Evolutionary conservation across 257 asterid genomes (phyloP).

Genomic region (Gynochthodes officinalis): DNA sequence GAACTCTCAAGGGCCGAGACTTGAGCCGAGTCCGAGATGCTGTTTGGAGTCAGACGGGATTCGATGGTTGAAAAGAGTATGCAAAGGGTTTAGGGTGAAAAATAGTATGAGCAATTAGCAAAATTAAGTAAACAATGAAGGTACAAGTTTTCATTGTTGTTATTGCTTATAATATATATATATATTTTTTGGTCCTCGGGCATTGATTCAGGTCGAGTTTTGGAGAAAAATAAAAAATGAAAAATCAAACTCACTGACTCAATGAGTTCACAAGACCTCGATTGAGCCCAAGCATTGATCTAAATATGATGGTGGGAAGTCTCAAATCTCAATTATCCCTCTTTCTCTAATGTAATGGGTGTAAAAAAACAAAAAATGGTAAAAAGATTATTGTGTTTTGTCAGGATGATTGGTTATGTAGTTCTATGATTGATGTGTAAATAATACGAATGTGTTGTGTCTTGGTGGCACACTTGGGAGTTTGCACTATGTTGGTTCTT

Average conservation of each 20-base stretch:
- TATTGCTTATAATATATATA: background rate
- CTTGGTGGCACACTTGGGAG: background rate
- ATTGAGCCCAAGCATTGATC: conserved; percentile 12
- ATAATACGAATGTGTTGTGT: too few species aligned
- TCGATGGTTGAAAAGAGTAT: conserved; percentile 42
- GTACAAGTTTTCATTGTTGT: background rate
- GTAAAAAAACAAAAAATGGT: too few species aligned
- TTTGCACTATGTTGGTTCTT: background rate
- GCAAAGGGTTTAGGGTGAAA: background rate
- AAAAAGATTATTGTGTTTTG: background rate
- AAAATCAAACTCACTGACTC: conserved; percentile 12
- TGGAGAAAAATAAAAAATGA: background rate
- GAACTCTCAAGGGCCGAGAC: conserved; percentile 86
- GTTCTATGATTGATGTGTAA: too few species aligned
- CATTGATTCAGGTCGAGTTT: conserved; percentile 15
- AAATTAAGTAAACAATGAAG: background rate
- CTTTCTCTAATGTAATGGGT: conserved; percentile 9
- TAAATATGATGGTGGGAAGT: background rate
- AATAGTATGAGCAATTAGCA: background rate
- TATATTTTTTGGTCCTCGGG: conserved; percentile 12
- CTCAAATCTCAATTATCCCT: background rate
- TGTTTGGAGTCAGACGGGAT: conserved; percentile 93
- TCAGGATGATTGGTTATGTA: too few species aligned
- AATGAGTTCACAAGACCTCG: conserved; percentile 11
- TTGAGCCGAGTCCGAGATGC: conserved; percentile 90